These are phyloP conservation scores for Paratinospora sagittata DNA, from an alignment of 164 flowering plant genomes.

Conservation along the genomic window DNA sequence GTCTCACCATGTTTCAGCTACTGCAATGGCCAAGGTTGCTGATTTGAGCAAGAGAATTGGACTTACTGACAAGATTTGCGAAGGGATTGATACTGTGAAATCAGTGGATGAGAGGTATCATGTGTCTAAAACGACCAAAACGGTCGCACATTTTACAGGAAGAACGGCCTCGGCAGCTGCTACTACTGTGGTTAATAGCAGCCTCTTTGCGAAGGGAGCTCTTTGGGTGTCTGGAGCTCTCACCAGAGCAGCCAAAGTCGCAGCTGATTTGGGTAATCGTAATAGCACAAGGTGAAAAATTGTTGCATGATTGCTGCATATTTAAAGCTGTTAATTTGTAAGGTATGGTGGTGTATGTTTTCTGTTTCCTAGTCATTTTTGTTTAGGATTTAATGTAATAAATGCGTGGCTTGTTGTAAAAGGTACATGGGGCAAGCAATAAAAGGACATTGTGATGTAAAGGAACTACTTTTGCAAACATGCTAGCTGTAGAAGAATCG, in stretches of 20 bases:
- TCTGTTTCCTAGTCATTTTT: too few relatives aligned
- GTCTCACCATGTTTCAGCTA: conserved; percentile 57
- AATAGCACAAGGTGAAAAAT: conserved; percentile 21
- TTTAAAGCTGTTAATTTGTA: neutral
- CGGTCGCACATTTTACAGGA: conserved; percentile 55
- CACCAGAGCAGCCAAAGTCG: conserved; percentile 56
- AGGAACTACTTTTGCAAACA: too few relatives aligned
- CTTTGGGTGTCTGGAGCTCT: conserved; percentile 75
- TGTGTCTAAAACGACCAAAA: conserved; percentile 44
- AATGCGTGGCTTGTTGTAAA: too few relatives aligned
- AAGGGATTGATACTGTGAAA: conserved; percentile 56
- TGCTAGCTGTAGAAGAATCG: too few relatives aligned
- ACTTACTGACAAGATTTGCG: conserved; percentile 51
- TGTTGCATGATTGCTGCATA: neutral
- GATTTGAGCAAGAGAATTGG: conserved; percentile 64
- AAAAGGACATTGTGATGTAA: too few relatives aligned
- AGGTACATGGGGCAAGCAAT: too few relatives aligned
- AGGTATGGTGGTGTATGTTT: too few relatives aligned
- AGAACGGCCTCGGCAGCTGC: conserved; percentile 66
- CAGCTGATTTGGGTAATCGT: conserved; percentile 61
- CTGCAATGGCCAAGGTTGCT: conserved; percentile 64
- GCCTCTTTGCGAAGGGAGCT: conserved; percentile 76
- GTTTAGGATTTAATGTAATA: too few relatives aligned
- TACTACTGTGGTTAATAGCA: conserved; percentile 57
- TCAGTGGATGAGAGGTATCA: conserved; percentile 61